Evolutionary conservation across 192 early-diverging fungal genomes (phyloP).

Genomic region (Dissophora globulifera): DNA sequence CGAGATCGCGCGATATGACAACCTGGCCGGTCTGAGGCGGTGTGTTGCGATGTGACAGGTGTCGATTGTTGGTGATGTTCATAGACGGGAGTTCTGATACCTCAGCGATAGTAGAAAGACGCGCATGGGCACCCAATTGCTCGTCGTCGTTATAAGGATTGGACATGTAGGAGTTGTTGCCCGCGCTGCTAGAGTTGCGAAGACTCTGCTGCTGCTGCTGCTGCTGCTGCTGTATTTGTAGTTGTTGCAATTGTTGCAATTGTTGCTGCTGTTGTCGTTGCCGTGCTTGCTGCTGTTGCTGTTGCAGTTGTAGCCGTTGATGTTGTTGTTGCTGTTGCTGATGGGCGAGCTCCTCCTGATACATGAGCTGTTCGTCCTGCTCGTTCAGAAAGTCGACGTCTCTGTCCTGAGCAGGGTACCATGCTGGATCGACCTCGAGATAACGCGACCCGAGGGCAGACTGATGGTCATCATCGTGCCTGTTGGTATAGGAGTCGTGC

Average conservation of each 20-base stretch:
- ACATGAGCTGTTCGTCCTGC: constrained; percentile 1
- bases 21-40: constrained; percentile 12
- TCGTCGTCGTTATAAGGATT: constrained; percentile 29
- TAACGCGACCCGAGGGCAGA: constrained; percentile 14
- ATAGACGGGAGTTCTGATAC: constrained; percentile 43
- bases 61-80: constrained; percentile 16
- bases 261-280: too few relatives aligned
- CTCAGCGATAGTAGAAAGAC: constrained; percentile 44
- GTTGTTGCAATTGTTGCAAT: not conserved
- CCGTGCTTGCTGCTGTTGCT: not conserved
- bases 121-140: constrained; percentile 13
- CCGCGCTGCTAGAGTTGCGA: not conserved
- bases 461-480: not conserved
- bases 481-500: not conserved
- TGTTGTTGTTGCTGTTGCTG: constrained; percentile 10
- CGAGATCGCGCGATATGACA: constrained; percentile 37
- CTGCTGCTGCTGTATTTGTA: constrained; percentile 4
- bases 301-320: not conserved
- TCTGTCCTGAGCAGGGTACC: constrained; percentile 1
- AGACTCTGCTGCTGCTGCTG: not conserved
- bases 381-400: constrained; percentile 11
- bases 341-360: constrained; percentile 3
- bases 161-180: not conserved
- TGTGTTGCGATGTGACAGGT: not conserved
- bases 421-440: constrained; percentile 31